A percentile compares a stretch with the other conserved stretches of the same genome.
phyloP scores from a whole-genome alignment of 768 basidiomycete genomes.

The Serendipita sp. region DNA sequence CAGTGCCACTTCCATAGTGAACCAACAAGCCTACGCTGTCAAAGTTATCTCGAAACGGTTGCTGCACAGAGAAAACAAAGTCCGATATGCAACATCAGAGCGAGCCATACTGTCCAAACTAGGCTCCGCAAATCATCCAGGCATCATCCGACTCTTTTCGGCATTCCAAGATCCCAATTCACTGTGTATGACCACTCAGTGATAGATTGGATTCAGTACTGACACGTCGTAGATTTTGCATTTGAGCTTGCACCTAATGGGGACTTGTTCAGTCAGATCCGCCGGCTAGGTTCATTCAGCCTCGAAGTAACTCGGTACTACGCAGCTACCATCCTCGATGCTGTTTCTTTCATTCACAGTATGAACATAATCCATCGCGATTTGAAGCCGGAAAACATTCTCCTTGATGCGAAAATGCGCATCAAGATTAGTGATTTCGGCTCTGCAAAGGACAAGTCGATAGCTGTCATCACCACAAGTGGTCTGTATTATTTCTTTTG shows the following conservation, averaged over 20 bases:
- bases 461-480: background rate
- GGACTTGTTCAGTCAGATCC: constrained; percentile 57
- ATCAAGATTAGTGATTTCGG: constrained; percentile 97
- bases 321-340: constrained; percentile 77
- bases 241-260: constrained; percentile 44
- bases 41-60: constrained; percentile 77
- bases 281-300: constrained; percentile 74
- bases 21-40: constrained; percentile 53
- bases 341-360: constrained; percentile 78
- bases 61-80: constrained; percentile 61
- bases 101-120: constrained; percentile 58
- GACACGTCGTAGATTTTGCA: background rate
- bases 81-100: constrained; percentile 62
- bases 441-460: constrained; percentile 42
- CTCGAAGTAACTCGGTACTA: constrained; percentile 65
- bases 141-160: constrained; percentile 64
- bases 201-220: background rate
- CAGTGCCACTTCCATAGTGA: constrained; percentile 34
- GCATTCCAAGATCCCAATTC: constrained; percentile 76
- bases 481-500: background rate
- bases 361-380: constrained; percentile 85
- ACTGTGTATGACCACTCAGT: constrained; percentile 43
- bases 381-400: constrained; percentile 74
- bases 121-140: constrained; percentile 47
- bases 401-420: constrained; percentile 73